Evolutionary conservation across 2,329 filamentous ascomycete species (phyloP), one percentile per base, ranked within the genome.

Genomic region (Blastomyces percursus): DNA sequence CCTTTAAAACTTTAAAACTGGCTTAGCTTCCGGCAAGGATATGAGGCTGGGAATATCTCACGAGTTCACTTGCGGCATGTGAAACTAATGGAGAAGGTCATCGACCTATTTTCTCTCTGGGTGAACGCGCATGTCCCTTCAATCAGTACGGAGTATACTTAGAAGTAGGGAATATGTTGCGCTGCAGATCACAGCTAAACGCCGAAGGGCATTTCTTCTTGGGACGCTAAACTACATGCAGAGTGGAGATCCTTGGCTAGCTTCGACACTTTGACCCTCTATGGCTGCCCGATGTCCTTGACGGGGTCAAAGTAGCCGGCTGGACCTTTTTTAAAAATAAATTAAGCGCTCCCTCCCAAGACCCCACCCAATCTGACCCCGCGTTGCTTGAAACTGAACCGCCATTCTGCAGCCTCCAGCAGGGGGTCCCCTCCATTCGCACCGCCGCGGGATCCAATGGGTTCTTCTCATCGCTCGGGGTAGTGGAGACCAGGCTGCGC

Each of bases 341-440:
- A 54, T 19, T 56, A 56, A 56, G 54, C 54, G 54, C 54, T 40
- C 54, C 35, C 1, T 16, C 27, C 8, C 30, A 21, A 56, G 14
- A 35, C 21, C 35, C n/a, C 35, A 38, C 35, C n/a, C 35, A 40
- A 56, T 38, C 38, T 16, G 30, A 21, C 19, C 54, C 54, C 54
- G 54, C 54, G 54, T 38, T 38, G 54, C n/a, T 21, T 40, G 4
- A 21, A 56, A 56, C 32, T 9, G 54, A 42, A 35, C 54, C 54
- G 54, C 54, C 54, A 35, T 40, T 56, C 54, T 42, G 54, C 54
- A 56, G 35, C 54, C 54, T 56, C 32, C n/a, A 38, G 35, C 35
- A 19, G 32, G 8, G 19, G 32, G 27, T 3, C 35, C n/a, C 24
- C 19, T 19, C 54, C 16, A 4, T 24, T 11, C 8, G 2, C 54